Evolutionary conservation across 768 basidiomycete species (phyloP), one percentile per base, ranked within the genome.

Genomic region (Cyclocybe aegerita): DNA sequence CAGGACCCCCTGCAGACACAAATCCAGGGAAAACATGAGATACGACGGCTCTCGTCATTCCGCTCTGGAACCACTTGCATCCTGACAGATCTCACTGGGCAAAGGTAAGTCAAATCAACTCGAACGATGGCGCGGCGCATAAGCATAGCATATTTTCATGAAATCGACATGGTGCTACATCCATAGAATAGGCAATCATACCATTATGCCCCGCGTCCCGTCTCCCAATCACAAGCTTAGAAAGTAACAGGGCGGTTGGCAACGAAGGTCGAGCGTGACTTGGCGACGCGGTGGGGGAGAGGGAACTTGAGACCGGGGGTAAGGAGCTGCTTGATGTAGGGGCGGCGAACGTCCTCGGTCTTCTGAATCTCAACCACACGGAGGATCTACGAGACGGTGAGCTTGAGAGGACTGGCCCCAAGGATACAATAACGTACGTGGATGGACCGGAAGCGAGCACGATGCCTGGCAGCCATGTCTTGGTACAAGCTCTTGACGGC

Each of bases 401-500:
- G 12, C 16, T 12, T 32, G 23, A 5, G 2, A 4, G 8, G 12
- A 38, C 31, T 34, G 10, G 4, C 10, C 1, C 51, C 14, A 36
- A 43, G 14, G 48, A 4, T 7, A 6, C 11, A n/a, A 12, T 23
- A 41, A 65, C 90, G 57, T 61, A 95, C 92, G 73, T 96, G 94
- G 72, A 98, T 95, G 39, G 93, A 98, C 74, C 96, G 84, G 88
- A 98, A 98, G 70, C 97, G 93, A 58, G 97, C 97, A 75, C 96
- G 93, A 74, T 99, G 96, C 60, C 95, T 83, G 56, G 97, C 94
- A 64, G 97, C 93, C 96, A 99, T 98, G 75, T 98, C 96, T 78
- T 98, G 96, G 85, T 98, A 98, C 70, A 98, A 74, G 62, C 86
- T 80, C 81, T 90, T 94, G 69, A 98, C 97, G 50, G 97, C 96